These are phyloP conservation scores for Pichia occidentalis DNA, from an alignment of 805 yeast species.

Conservation along the genomic window DNA sequence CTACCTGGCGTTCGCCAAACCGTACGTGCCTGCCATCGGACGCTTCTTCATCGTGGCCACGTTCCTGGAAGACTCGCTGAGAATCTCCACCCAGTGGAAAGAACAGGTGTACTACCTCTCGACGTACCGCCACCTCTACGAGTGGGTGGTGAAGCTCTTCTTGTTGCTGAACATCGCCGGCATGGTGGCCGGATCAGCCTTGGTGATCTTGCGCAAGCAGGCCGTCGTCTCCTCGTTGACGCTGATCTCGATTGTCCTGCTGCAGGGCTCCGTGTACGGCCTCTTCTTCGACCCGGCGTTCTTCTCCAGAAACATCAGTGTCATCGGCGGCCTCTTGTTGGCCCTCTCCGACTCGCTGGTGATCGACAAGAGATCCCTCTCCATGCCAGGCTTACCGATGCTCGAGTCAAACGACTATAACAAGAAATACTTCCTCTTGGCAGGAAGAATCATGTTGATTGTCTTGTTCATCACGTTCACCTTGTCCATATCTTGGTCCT, in stretches of 20 bases:
- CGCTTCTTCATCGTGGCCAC: constrained; percentile 89
- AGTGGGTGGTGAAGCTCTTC: constrained; percentile 69
- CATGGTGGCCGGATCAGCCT: constrained; percentile 69
- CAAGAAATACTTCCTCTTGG: constrained; percentile 74
- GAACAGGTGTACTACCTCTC: constrained; percentile 84
- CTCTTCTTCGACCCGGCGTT: constrained; percentile 73
- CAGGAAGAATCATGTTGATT: constrained; percentile 82
- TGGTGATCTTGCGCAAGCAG: constrained; percentile 62
- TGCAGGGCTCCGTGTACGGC: constrained; percentile 88
- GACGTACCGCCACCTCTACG: constrained; percentile 72
- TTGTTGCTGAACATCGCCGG: constrained; percentile 53
- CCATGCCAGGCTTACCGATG: constrained; percentile 73
- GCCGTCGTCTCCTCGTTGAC: constrained; percentile 65
- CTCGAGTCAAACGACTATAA: constrained; percentile 57
- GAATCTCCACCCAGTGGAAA: constrained; percentile 83
- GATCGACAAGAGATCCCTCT: constrained; percentile 58
- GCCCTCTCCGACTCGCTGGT: constrained; percentile 84
- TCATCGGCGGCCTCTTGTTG: constrained; percentile 85
- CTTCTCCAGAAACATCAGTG: constrained; percentile 79
- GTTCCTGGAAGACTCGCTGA: constrained; percentile 78
- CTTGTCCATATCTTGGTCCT: constrained; percentile 65
- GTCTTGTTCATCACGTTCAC: constrained; percentile 82
- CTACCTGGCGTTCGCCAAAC: constrained; percentile 48
- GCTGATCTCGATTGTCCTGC: constrained; percentile 60
- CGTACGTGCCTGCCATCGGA: constrained; percentile 82